Evolutionary conservation across 108 stramenopile species (phyloP), one percentile per base, ranked within the genome.

Genomic region (Fragilaria crotonensis): DNA sequence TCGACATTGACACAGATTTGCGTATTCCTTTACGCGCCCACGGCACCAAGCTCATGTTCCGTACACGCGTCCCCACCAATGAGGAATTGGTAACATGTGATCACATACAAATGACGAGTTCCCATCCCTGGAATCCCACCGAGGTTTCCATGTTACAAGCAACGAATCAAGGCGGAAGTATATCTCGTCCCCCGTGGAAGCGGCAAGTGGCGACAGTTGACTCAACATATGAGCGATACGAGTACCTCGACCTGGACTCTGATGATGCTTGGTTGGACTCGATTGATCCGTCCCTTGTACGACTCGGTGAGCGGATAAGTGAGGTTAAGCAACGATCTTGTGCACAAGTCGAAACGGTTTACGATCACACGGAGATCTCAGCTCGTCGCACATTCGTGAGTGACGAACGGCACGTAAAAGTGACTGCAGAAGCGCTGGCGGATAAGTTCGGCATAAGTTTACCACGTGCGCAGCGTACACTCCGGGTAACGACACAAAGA

Each of bases 381-480:
- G 3, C 1, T 54, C 63, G 5, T 7, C n/a, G 5, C 22, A 54
- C 1, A 2, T 32, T 2, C 33, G 44, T 21, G n/a, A n/a, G n/a
- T n/a, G n/a, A n/a, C n/a, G n/a, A n/a, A n/a, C n/a, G n/a, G n/a
- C n/a, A n/a, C n/a, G 3, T 3, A 5, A 2, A 26, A 1, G 36
- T 46, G n/a, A n/a, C n/a, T n/a, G n/a, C n/a, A n/a, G n/a, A n/a
- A n/a, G n/a, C n/a, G n/a, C n/a, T n/a, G n/a, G n/a, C n/a, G n/a
- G n/a, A n/a, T n/a, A n/a, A n/a, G n/a, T 73, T 55, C 52, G 2
- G 25, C 20, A 68, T 73, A 25, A 57, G 72, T 3, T n/a, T 58
- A 5, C 19, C 57, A 19, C 1, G 28, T 2, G 72, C 72, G 3
- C 41, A 21, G n/a, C 9, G 32, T n/a, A 73, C 72, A 2, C n/a